These are phyloP conservation scores for Candida qinlingensis DNA, from an alignment of 805 yeast species.

Conservation along the genomic window DNA sequence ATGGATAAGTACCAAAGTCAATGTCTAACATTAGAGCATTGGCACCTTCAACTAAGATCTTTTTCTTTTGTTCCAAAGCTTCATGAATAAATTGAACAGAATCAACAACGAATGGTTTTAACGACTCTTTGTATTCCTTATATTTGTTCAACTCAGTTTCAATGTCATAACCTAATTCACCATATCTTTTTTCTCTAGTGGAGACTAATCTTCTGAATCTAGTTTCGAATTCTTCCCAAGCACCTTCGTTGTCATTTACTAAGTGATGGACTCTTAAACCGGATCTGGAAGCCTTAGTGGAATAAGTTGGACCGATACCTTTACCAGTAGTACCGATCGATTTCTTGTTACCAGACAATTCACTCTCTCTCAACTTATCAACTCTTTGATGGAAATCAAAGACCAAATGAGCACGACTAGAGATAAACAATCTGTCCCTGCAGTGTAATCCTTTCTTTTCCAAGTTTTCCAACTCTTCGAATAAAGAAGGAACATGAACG, in stretches of 20 bases:
- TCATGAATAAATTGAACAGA: conserved; percentile 78
- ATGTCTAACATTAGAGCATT: conserved; percentile 96
- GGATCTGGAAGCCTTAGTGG: conserved; percentile 94
- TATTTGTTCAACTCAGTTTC: conserved; percentile 77
- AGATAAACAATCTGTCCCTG: conserved; percentile 69
- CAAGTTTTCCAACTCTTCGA: conserved; percentile 75
- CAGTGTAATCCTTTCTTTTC: conserved; percentile 71
- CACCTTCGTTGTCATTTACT: conserved; percentile 80
- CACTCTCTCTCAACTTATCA: conserved; percentile 92
- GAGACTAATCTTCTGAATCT: conserved; percentile 71
- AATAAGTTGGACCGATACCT: conserved; percentile 98
- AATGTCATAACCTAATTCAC: conserved; percentile 82
- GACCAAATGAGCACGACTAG: conserved; percentile 93
- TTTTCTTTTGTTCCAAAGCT: conserved; percentile 73
- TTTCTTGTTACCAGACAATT: conserved; percentile 59
- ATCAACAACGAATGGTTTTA: conserved; percentile 91
- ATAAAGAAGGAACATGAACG: conserved; percentile 89
- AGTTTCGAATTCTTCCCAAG: conserved; percentile 87
- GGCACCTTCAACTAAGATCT: conserved; percentile 94
- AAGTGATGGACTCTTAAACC: conserved; percentile 96
- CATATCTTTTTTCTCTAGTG: conserved; percentile 85
- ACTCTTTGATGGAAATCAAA: conserved; percentile 98
- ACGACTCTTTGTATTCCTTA: conserved; percentile 63
- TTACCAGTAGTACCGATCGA: conserved; percentile 98
- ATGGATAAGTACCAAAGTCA: conserved; percentile 97